Evolutionary conservation across 805 yeast genomes (phyloP), one percentile per base, ranked within the genome.

Genomic region (Debaryomyces maramus): DNA sequence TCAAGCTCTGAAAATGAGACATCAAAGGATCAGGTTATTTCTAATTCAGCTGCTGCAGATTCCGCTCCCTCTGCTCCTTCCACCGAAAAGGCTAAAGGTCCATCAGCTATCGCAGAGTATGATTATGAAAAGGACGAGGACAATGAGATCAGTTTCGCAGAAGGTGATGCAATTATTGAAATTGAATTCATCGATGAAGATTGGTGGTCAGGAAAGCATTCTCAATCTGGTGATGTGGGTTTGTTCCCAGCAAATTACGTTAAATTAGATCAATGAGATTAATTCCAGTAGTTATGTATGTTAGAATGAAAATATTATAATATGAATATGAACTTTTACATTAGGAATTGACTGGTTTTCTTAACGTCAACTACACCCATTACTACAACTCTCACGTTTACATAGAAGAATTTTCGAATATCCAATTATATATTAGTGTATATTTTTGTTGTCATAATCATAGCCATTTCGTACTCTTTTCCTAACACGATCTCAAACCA

Each of bases 211-310:
- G 99, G 99, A 37, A 81, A 78, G 46, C 73, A 83, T 51, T 41
- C 58, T 17, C 73, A 63, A 42, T 67, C 80, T 22, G 97, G 96
- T 32, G 85, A 80, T 50, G 75, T 77, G 50, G 93, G 93, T 42
- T 71, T 91, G 40, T 90, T 91, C 81, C 99, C 99, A 38, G 81
- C 96, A 30, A 89, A 88, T 65, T 88, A 86, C 58, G 98, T 93
- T 36, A 52, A 48, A 30, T 55, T 60, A 33, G 54, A 50, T 22
- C 34, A 47, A 15, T 50, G 40, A 40, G 10, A n/a, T n/a, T n/a
- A n/a, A n/a, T n/a, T n/a, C n/a, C n/a, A n/a, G n/a, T n/a, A n/a
- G n/a, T n/a, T n/a, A n/a, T n/a, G n/a, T n/a, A n/a, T n/a, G n/a
- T n/a, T n/a, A n/a, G n/a, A n/a, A n/a, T n/a, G n/a, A n/a, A n/a